phyloP scores from a whole-genome alignment of 805 yeast genomes.

The Kuraishia ogatae region DNA sequence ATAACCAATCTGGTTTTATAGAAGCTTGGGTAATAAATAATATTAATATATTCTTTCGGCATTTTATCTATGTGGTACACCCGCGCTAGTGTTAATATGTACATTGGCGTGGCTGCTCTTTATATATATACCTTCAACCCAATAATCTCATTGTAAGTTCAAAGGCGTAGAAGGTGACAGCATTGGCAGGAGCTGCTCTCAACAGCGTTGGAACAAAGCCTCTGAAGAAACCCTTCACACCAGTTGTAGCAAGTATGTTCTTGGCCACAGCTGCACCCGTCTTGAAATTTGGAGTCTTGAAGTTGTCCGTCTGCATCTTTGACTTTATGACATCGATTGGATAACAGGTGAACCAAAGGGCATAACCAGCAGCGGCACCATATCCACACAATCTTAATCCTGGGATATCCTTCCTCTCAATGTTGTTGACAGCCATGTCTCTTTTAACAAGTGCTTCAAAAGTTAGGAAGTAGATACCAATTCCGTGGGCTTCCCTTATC shows the following conservation, averaged over 20 bases:
- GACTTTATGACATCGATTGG: constrained; percentile 92
- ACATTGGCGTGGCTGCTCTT: no score
- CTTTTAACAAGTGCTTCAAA: constrained; percentile 80
- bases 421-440: constrained; percentile 39
- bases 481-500: constrained; percentile 77
- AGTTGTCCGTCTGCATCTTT: constrained; percentile 62
- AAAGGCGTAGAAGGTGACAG: constrained; percentile 91
- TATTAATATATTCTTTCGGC: no score
- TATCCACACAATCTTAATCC: constrained; percentile 79
- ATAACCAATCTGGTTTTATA: no score
- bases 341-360: constrained; percentile 78
- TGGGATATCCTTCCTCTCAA: constrained; percentile 66
- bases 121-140: constrained; percentile 13
- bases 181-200: constrained; percentile 98
- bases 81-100: no score
- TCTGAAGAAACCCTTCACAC: constrained; percentile 72
- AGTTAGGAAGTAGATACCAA: constrained; percentile 82
- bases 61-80: no score
- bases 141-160: constrained; percentile 76
- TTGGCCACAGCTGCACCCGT: constrained; percentile 51
- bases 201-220: constrained; percentile 90
- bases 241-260: constrained; percentile 46
- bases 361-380: constrained; percentile 73
- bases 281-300: constrained; percentile 49
- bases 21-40: no score